phyloP scores from a whole-genome alignment of 148 eudicot species.

The Linanthus parryae region DNA sequence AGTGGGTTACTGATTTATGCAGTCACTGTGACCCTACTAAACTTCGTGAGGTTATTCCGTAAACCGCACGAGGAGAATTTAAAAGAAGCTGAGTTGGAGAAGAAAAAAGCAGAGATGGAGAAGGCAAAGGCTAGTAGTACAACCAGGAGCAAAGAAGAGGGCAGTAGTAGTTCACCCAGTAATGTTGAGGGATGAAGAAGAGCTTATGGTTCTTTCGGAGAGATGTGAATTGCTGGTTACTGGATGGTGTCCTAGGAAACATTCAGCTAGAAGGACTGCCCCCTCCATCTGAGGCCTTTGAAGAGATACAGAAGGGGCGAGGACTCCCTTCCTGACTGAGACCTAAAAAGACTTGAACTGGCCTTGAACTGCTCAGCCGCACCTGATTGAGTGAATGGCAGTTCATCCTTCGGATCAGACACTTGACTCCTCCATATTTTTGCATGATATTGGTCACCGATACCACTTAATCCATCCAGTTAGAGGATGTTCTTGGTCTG shows the following conservation, averaged over 20 bases:
- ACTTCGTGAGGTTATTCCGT: conserved; percentile 72
- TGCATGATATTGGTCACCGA: no score
- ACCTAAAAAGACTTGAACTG: no score
- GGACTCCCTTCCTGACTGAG: no score
- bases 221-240: background rate
- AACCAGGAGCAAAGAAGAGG: no score
- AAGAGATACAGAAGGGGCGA: background rate
- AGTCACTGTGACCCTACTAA: conserved; percentile 74
- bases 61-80: conserved; percentile 87
- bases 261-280: background rate
- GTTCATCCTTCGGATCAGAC: no score
- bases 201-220: background rate
- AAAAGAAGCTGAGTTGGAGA: conserved; percentile 81
- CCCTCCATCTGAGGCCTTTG: background rate
- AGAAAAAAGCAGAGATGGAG: conserved; percentile 80
- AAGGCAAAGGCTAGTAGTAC: conserved; percentile 58
- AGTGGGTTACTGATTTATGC: conserved; percentile 22
- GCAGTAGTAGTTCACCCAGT: conserved; percentile 32
- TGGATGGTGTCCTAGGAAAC: background rate
- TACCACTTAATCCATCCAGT: no score
- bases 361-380: no score
- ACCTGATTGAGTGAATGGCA: no score
- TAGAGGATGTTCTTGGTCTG: no score
- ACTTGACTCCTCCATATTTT: background rate
- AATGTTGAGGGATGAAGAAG: conserved; percentile 22